Conservation (phyloP, 345 rosid species). For the Turritis glabra region DNA sequence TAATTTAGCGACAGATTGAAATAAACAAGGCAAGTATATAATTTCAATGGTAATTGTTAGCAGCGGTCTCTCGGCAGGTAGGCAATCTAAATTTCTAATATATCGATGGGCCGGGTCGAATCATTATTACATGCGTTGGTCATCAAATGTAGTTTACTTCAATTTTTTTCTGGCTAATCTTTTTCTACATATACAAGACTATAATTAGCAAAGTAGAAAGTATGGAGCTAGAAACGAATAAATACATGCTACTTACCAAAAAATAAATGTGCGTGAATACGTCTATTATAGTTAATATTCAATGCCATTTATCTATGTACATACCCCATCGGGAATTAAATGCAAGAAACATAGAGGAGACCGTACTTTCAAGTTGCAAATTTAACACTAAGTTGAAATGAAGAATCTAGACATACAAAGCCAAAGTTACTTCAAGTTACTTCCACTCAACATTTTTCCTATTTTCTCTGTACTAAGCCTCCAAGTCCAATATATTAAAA, state of each 20-base stretch:
- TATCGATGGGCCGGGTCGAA: background rate
- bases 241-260: background rate
- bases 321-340: conserved; percentile 36
- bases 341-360: conserved; percentile 21
- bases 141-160: background rate
- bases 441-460: conserved; percentile 1
- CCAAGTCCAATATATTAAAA: background rate
- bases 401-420: conserved; percentile 17
- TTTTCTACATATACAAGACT: background rate
- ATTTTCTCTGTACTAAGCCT: conserved; percentile 4
- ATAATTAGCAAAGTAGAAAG: background rate
- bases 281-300: background rate
- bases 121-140: background rate
- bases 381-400: conserved; percentile 22
- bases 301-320: conserved; percentile 15
- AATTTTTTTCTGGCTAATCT: background rate
- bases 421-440: conserved; percentile 6
- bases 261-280: background rate
- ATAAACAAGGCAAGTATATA: background rate
- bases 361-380: conserved; percentile 35
- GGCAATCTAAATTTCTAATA: background rate
- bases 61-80: background rate
- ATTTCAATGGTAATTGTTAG: background rate
- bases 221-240: background rate
- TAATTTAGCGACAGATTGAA: background rate